Conservation (phyloP, 140 eudicot species). For the Senecio squalidus region DNA sequence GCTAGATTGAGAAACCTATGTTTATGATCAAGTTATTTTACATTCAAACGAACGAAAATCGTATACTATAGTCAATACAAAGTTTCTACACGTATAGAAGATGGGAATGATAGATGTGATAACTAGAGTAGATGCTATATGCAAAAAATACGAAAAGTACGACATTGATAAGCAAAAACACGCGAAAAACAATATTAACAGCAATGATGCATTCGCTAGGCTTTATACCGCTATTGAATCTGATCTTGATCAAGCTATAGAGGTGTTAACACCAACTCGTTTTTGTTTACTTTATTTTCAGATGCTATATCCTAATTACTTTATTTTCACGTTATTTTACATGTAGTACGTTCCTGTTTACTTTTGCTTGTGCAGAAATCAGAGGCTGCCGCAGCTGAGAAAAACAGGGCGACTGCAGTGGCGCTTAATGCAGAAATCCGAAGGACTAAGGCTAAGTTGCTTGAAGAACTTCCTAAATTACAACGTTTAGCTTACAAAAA, state of each 20-base stretch:
- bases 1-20: not conserved
- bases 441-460: slow-evolving; percentile 69
- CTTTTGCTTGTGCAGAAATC: slow-evolving; percentile 49
- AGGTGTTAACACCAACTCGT: slow-evolving; percentile 32
- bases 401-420: slow-evolving; percentile 68
- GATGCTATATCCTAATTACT: too few species aligned
- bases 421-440: slow-evolving; percentile 92
- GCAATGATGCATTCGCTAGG: slow-evolving; percentile 68
- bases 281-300: not conserved
- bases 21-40: not conserved
- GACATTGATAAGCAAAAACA: slow-evolving; percentile 50
- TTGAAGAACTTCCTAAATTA: slow-evolving; percentile 82
- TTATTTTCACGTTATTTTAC: not conserved
- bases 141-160: slow-evolving; percentile 60
- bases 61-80: not conserved
- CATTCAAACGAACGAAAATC: not conserved
- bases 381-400: slow-evolving; percentile 61
- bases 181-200: slow-evolving; percentile 40
- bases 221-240: slow-evolving; percentile 64
- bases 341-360: not conserved
- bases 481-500: slow-evolving; percentile 78
- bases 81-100: not conserved
- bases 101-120: not conserved
- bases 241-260: slow-evolving; percentile 53
- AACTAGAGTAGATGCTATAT: slow-evolving; percentile 45